Evolutionary conservation across 305 asterid genomes (phyloP), one percentile per base, ranked within the genome.

Genomic region (Fraxinus albicans): DNA sequence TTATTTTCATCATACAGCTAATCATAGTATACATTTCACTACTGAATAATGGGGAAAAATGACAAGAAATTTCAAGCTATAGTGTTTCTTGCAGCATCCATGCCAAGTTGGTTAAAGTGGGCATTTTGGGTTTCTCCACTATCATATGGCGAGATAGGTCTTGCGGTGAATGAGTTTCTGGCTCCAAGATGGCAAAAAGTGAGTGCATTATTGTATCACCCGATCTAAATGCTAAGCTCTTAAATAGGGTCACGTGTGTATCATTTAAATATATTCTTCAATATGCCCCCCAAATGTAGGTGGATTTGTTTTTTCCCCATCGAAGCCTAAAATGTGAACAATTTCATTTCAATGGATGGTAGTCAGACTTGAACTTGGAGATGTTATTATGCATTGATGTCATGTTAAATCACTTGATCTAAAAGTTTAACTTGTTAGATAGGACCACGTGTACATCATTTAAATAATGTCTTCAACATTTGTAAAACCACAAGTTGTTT

Each of bases 21-120:
- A 7, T 82, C 29, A 8, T 27, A 60, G 72, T 21, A 10, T 55
- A 17, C 36, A 19, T 36, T 67, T 23, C 38, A 8, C 69, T 73
- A 5, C 44, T 58, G 23, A 77, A 17, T 25, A 70, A 31, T 70
- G 29, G 76, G 34, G 81, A 75, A 33, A 3, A 67, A 72, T 53
- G 72, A 35, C 67, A 78, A 65, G 73, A 67, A 36, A 76, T 17
- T 76, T 89, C 53, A 87, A 31, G 69, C 21, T 79, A 60, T n/a
- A 27, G 7, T 50, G 80, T 86, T 73, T 77, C 31, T 89, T 89
- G 90, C 95, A 95, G 98, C 91, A 70, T 90, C 96, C 42, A 95
- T 95, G 97, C 98, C 98, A 25, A 84, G 6, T 83, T 95, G 98
- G 98, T 86, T 95, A 81, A 88, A 89, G 85, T 95, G 98, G 98